Base-by-base conservation (phyloP, 2,329 filamentous ascomycete genomes). In the Cadophora gregata region DNA sequence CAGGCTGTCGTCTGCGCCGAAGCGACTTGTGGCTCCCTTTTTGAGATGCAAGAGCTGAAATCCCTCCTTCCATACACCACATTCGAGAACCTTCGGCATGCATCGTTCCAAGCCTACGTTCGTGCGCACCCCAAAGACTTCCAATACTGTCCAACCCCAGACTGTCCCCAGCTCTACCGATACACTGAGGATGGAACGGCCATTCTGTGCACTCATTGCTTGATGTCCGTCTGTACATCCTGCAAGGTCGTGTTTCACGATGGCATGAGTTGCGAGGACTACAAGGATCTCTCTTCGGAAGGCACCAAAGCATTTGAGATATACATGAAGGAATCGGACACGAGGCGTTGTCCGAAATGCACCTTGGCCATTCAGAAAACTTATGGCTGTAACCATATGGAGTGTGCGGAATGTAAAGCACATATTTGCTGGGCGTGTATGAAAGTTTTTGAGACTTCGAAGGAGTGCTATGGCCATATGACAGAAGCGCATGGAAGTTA, bases 391-490 rank as follows among this genome's bases (percentile, higher is more conserved):
- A 79, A 84, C 67, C 82, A 85, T 69, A 81, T 85, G 67, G 70
- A 66, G 0, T 85, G 84, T 66, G 48, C 31, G 0, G 70, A 67
- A 0, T 85, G 83, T 64, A 67, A 73, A 1, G 70, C 76, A 1
- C 80, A 84, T 64, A 81, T 84, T 33, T 85, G 83, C 67, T 85
- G 82, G 82, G 75, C 79, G 3, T 85, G 83, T 65, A 67, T 83
- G 73, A 65, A 63, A 14, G 71, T 70, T 0, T 84, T 84, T 67
- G 21, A 70, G 3, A 60, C 36, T 10, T 48, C 60, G 0, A 8
- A 3, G 0, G 29, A 55, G 31, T 76, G 74, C 62, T 77, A 77
- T 60, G 48, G 19, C 6, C 42, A 47, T 21, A 21, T 47, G 42
- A 19, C 19, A 10, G 19, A 21, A 47, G n/a, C 42, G 6, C 42